Percentiles rank a stretch among this genome's conserved stretches.
Conservation (phyloP, 2,329 filamentous ascomycete species). For the Pseudofabraea citricarpa region DNA sequence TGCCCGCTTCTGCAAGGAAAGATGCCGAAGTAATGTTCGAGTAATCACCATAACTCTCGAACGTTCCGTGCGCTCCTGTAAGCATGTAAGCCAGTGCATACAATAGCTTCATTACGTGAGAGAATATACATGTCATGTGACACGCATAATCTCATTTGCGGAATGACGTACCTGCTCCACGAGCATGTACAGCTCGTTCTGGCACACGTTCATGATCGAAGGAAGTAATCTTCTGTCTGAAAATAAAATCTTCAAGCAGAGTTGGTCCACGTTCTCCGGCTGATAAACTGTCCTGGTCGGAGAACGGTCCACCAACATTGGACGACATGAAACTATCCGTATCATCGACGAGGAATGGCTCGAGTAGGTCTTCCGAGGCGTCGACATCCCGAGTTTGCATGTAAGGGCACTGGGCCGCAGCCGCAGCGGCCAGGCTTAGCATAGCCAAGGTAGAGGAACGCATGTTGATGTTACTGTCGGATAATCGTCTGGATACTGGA, state of each 20-base stretch:
- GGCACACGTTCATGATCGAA: slow-evolving; percentile 69
- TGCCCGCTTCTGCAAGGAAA: slow-evolving; percentile 52
- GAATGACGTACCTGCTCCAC: slow-evolving; percentile 45
- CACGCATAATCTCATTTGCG: no score
- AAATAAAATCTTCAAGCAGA: slow-evolving; percentile 69
- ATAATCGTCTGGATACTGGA: no score
- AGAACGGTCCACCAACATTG: slow-evolving; percentile 63
- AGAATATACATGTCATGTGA: no score
- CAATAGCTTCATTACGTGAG: no score
- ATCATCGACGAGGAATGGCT: slow-evolving; percentile 34
- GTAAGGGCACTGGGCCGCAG: neutral
- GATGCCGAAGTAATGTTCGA: slow-evolving; percentile 65
- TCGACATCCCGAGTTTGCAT: neutral
- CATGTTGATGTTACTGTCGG: neutral
- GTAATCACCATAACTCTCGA: slow-evolving; percentile 61
- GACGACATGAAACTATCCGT: slow-evolving; percentile 53
- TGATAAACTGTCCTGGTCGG: slow-evolving; percentile 60
- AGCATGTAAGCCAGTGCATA: slow-evolving; percentile 46
- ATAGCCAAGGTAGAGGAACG: neutral
- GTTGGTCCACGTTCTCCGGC: slow-evolving; percentile 62
- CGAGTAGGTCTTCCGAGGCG: neutral
- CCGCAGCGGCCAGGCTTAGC: neutral
- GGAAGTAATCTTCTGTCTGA: slow-evolving; percentile 66
- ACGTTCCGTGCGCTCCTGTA: slow-evolving; percentile 59
- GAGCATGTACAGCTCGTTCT: slow-evolving; percentile 64